Conservation (phyloP, 495 filamentous ascomycete species). For the Penicillium desertorum region DNA sequence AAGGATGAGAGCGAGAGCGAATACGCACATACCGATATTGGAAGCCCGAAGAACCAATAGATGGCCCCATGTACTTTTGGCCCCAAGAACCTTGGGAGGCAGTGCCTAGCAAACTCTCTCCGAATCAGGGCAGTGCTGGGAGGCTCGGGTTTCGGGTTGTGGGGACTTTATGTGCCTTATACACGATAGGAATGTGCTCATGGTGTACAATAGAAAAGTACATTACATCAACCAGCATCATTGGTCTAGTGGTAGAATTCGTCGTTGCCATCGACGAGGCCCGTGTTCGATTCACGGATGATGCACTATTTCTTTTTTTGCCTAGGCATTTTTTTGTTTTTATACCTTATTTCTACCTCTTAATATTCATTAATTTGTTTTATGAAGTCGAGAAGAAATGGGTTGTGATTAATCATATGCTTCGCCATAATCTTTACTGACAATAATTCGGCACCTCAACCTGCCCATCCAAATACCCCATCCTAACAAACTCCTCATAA, state of each 20-base stretch:
- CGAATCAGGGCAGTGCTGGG: not conserved
- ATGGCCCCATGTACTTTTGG: constrained; percentile 2
- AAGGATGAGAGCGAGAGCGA: not conserved
- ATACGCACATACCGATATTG: not conserved
- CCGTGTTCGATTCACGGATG: constrained; percentile 60
- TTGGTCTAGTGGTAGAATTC: constrained; percentile 63
- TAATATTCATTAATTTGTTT: too few species aligned
- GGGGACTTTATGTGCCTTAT: too few species aligned
- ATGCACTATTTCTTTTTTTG: constrained; percentile 38
- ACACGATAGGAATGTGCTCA: too few species aligned
- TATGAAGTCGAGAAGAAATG: too few species aligned
- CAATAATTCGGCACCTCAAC: too few species aligned
- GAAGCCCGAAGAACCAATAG: not conserved
- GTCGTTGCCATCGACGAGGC: constrained; percentile 60
- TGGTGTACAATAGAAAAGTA: too few species aligned
- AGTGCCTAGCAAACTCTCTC: not conserved
- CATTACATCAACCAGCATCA: constrained; percentile 30
- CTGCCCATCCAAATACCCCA: too few species aligned
- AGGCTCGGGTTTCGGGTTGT: not conserved
- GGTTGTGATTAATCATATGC: too few species aligned
- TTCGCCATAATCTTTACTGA: too few species aligned
- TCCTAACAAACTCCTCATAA: too few species aligned
- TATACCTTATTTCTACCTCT: too few species aligned
- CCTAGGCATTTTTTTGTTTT: too few species aligned
- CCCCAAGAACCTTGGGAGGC: not conserved